Base-by-base conservation (phyloP, 2,329 filamentous ascomycete species). In the Neofusicoccum umdonicola region DNA sequence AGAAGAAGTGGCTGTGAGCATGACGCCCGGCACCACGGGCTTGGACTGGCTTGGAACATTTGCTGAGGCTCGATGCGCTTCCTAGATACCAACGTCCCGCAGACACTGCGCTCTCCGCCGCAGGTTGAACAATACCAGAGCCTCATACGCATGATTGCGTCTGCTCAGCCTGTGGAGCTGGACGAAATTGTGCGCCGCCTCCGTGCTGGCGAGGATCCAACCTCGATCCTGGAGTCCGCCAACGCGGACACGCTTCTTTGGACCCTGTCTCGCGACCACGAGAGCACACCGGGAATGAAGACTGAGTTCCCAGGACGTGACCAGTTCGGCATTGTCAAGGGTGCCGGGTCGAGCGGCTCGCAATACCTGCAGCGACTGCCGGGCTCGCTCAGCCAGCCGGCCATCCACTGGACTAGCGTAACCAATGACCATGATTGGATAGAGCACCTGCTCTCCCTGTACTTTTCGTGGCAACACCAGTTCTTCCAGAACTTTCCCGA, bases 401-500 rank as follows among this genome's bases (percentile, higher is more conserved):
- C 52, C 42, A 51, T 64, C 37, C 54, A 58, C 11, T 70, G 69
- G 69, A 70, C 69, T 4, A 44, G 50, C 27, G 68, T 69, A n/a
- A 63, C 62, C 15, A 42, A 70, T 17, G 64, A 68, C 17, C n/a
- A 45, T 45, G 64, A 67, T 3, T 62, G 65, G 35, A 65, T 69
- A 19, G 54, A 63, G 34, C 68, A 69, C 15, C 54, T 69, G 13
- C 60, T 70, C 9, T 63, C 57, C 15, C 47, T 67, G 22, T 71
- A 68, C 58, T 66, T 70, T 15, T 57, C 67, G 35, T 69, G 69
- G 69, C 66, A 68, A 35, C 68, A 70, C 37, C 66, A 65, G 11
- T 66, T 67, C 37, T 69, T 66, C 35, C 67, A 68, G 34, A 66
- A 63, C 50, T 70, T 70, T 19, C 66, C 69, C 5, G 68, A 69